Conservation (phyloP, 2,329 filamentous ascomycete species). For the Rutstroemia sp. region DNA sequence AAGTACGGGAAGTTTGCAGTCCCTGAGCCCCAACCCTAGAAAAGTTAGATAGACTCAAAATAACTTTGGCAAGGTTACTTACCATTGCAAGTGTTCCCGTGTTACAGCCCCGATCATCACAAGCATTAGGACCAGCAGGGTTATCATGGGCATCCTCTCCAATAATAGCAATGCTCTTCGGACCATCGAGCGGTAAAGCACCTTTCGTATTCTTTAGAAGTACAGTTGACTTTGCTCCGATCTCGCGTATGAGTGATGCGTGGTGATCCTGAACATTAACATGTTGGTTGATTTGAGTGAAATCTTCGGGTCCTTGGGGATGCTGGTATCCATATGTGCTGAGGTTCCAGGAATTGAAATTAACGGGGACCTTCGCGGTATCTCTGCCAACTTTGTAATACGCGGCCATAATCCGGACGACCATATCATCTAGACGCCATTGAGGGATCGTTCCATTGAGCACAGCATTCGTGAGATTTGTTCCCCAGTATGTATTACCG, state of each 20-base stretch:
- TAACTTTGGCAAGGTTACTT: background rate
- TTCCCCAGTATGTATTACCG: slow-evolving; percentile 60
- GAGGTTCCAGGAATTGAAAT: slow-evolving; percentile 82
- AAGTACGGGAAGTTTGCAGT: slow-evolving; percentile 69
- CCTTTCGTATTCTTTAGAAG: slow-evolving; percentile 76
- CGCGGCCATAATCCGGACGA: slow-evolving; percentile 69
- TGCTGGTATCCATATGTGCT: slow-evolving; percentile 43
- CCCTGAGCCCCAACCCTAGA: slow-evolving; percentile 64
- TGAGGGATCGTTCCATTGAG: slow-evolving; percentile 84
- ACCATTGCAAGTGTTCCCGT: slow-evolving; percentile 59
- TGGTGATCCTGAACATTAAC: slow-evolving; percentile 80
- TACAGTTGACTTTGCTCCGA: slow-evolving; percentile 75
- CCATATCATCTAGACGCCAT: slow-evolving; percentile 89
- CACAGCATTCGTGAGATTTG: slow-evolving; percentile 80
- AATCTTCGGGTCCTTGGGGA: slow-evolving; percentile 46
- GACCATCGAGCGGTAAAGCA: slow-evolving; percentile 68
- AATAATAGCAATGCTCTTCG: slow-evolving; percentile 68
- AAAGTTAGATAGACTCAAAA: background rate
- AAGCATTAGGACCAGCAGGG: slow-evolving; percentile 37
- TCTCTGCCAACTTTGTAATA: slow-evolving; percentile 59
- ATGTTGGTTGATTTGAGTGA: slow-evolving; percentile 67
- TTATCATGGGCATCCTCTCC: slow-evolving; percentile 79
- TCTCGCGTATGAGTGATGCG: slow-evolving; percentile 62
- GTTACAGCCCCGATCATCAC: slow-evolving; percentile 57
- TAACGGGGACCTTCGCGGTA: slow-evolving; percentile 46